Evolutionary conservation across 1,284 basidiomycete genomes (phyloP).

Genomic region (Thecaphora thlaspeos): DNA sequence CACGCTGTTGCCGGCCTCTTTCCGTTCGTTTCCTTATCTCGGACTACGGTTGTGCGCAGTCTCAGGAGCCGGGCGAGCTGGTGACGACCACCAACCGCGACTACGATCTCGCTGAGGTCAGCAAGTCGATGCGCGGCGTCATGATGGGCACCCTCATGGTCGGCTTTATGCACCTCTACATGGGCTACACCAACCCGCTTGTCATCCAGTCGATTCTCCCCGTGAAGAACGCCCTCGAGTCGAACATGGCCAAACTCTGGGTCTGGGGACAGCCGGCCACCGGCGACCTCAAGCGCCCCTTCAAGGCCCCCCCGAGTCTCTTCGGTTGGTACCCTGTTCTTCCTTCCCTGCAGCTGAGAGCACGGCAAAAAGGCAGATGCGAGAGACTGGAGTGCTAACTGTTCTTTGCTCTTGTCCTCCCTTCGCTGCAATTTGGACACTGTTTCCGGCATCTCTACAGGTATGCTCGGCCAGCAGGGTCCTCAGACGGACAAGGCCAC

Average conservation of each 20-base stretch:
- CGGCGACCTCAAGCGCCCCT: slow-evolving; percentile 86
- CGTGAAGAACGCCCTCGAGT: slow-evolving; percentile 56
- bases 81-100: slow-evolving; percentile 90
- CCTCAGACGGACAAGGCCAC: slow-evolving; percentile 78
- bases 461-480: slow-evolving; percentile 24
- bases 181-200: slow-evolving; percentile 57
- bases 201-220: slow-evolving; percentile 57
- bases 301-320: slow-evolving; percentile 76
- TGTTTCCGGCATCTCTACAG: background rate
- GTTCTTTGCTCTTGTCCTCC: background rate
- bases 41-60: too few species aligned
- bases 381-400: too few species aligned
- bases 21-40: background rate
- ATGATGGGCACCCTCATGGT: slow-evolving; percentile 59
- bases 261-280: slow-evolving; percentile 63
- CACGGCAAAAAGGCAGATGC: too few species aligned
- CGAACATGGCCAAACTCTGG: slow-evolving; percentile 57
- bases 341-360: too few species aligned
- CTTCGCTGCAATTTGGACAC: background rate
- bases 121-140: slow-evolving; percentile 71
- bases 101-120: slow-evolving; percentile 84
- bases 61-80: slow-evolving; percentile 72
- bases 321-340: slow-evolving; percentile 61
- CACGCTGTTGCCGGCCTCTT: background rate
- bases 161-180: slow-evolving; percentile 56